Base-by-base conservation (phyloP, 148 eudicot species). In the Diospyros lotus region DNA sequence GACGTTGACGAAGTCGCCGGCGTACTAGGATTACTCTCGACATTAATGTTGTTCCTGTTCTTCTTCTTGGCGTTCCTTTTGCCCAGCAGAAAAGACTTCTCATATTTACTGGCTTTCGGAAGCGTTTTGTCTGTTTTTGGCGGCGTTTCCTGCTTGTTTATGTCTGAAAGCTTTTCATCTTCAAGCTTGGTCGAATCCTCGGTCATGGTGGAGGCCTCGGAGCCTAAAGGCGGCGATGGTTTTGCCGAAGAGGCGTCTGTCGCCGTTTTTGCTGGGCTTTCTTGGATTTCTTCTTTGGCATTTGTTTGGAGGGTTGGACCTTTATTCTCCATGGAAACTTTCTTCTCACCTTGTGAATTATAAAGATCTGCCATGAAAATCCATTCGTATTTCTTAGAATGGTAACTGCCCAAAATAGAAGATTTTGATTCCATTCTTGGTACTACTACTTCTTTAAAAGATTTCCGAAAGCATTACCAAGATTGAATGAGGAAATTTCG, bases 131-230 rank as follows among this genome's bases (percentile, higher is more conserved):
- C 12, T 14, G 1, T 69, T 41, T 61, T 28, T 51, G 46, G 58
- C 46, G 61, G 48, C 12, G 11, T 9, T 28, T 52, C 56, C 51
- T 73, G 46, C n/a, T 74, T 74, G 17, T 17, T 58, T 45, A 40
- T 46, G 5, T 42, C 41, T 4, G 58, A 66, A 15, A 63, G 58
- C 14, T 66, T 45, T 17, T 78, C 71, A 45, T 78, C 78, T 44
- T 78, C 84, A 7, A 76, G 55, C 66, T 78, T 78, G 1, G 40
- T 39, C 4, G 79, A 78, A 61, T 76, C 84, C 41, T 74, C 80
- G 5, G 80, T 80, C 66, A 77, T 12, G 5, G 85, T 85, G 12
- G 88, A 87, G 63, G 80, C 60, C 38, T 82, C 90, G 1, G 87
- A 85, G 51, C 84, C 68, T 8, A 82, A 84, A 1, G 59, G 50